Evolutionary conservation across 345 rosid species (phyloP), one percentile per base, ranked within the genome.

Genomic region (Eucalyptus cloeziana): DNA sequence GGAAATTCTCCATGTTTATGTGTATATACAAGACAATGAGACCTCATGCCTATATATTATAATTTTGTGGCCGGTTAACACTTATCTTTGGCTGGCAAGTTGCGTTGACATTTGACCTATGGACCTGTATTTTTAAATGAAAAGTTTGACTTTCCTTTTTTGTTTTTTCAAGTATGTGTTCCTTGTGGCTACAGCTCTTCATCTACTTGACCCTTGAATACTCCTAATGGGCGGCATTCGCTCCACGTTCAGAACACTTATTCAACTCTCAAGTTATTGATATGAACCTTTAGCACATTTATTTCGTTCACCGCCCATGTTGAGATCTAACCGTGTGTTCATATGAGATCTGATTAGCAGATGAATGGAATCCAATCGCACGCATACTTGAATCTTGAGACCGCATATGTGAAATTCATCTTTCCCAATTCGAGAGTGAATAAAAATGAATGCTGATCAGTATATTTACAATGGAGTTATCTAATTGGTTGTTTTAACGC

Each of bases 101-200:
- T n/a, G 89, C 50, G 86, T 87, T 88, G 91, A 88, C 89, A 25
- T 81, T 64, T 89, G 91, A 89, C 88, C 49, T 43, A n/a, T 44
- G 43, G 88, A 76, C 54, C 86, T 85, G 45, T 86, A 83, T 52
- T 85, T 17, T 51, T 51, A n/a, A 33, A 87, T 19, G 88, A 19
- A 51, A 33, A 33, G 67, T 27, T 43, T 21, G 88, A 58, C 67
- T 87, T 43, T 33, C 21, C 37, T 37, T 71, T 71, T 37, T 71
- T 19, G 3, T 15, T 1, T 17, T 33, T 69, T 17, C 19, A 71
- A 71, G 45, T 71, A 33, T 71, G 14, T 71, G 81, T 71, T 37
- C 45, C 81, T 71, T 71, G 81, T 37, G 81, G 25, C 45, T 37
- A 71, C 81, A 37, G 81, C 44, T 71, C 81, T 71, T 71, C 81